Evolutionary conservation across 495 filamentous ascomycete species (phyloP).

Genomic region (Penicillium bialowiezense): DNA sequence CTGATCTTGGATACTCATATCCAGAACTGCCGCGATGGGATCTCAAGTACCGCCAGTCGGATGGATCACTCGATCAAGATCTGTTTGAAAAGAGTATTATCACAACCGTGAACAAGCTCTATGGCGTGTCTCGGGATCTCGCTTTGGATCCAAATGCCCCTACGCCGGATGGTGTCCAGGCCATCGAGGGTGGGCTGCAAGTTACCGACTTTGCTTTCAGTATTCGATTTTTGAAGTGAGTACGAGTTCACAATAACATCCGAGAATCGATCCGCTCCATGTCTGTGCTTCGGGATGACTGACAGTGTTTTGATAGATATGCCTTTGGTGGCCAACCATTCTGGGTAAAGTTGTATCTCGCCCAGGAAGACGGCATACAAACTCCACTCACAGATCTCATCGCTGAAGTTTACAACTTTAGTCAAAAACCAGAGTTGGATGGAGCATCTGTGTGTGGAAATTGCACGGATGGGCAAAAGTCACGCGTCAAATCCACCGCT

Average conservation of each 20-base stretch:
- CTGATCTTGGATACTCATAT: slow-evolving; percentile 48
- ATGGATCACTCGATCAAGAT: slow-evolving; percentile 4
- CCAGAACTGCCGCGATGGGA: slow-evolving; percentile 44
- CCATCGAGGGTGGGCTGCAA: slow-evolving; percentile 4
- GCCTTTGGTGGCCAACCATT: slow-evolving; percentile 11
- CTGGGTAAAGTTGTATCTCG: slow-evolving; percentile 7
- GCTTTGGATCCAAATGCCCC: slow-evolving; percentile 2
- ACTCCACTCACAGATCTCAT: slow-evolving; percentile 3
- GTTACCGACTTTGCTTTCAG: slow-evolving; percentile 10
- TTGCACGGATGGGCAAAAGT: slow-evolving; percentile 1
- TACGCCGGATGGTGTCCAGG: neutral
- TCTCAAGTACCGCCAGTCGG: slow-evolving; percentile 3
- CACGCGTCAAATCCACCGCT: slow-evolving; percentile 1
- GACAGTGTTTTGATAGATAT: neutral
- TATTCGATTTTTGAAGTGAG: slow-evolving; percentile 5
- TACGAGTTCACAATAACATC: no score
- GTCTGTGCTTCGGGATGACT: no score
- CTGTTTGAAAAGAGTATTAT: slow-evolving; percentile 27
- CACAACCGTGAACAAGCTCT: slow-evolving; percentile 31
- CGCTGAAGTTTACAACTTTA: slow-evolving; percentile 12
- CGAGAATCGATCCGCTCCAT: no score
- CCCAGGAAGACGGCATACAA: slow-evolving; percentile 5
- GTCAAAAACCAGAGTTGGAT: slow-evolving; percentile 4
- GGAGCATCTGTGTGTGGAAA: slow-evolving; percentile 1
- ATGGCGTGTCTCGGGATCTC: slow-evolving; percentile 17